Percentiles rank a stretch among this genome's conserved stretches.
Evolutionary conservation across 2,329 filamentous ascomycete genomes (phyloP).

Genomic region (Colletotrichum tanaceti): DNA sequence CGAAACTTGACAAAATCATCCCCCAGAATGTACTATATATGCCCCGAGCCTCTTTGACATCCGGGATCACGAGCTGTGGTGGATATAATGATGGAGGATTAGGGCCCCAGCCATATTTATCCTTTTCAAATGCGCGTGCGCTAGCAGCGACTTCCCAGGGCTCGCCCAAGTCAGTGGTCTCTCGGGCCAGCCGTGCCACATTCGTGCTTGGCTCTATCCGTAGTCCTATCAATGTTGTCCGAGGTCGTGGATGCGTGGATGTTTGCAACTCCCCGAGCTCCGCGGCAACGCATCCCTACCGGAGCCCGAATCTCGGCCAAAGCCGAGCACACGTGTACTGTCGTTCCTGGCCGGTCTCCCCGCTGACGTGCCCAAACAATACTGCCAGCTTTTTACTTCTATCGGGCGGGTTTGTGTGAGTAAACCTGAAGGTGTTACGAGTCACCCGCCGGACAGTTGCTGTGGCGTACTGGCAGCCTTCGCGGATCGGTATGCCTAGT

Average conservation of each 20-base stretch:
- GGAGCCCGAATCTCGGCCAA: not conserved
- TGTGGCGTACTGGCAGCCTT: not conserved
- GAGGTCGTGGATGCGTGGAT: conserved; percentile 16
- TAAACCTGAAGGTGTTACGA: conserved; percentile 20
- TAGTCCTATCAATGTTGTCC: conserved; percentile 27
- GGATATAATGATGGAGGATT: not conserved
- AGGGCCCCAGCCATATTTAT: not conserved
- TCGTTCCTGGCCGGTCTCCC: not conserved
- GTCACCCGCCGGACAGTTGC: conserved; percentile 21
- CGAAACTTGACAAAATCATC: conserved; percentile 27
- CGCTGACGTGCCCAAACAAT: not conserved
- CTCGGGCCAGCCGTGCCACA: conserved; percentile 27
- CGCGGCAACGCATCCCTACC: conserved; percentile 27
- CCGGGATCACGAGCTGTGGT: not conserved
- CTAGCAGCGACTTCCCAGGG: conserved; percentile 11
- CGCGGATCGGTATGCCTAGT: not conserved
- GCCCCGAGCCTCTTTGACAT: conserved; percentile 17
- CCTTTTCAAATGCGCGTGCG: conserved; percentile 21
- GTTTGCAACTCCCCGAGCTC: conserved; percentile 22
- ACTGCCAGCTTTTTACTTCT: conserved; percentile 6
- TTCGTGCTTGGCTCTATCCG: conserved; percentile 28
- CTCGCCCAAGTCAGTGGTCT: too few relatives aligned
- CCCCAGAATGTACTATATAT: not conserved
- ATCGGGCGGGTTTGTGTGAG: not conserved
- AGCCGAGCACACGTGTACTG: not conserved